These are phyloP conservation scores for Trifolium repens DNA, from an alignment of 306 rosid species.

Conservation along the genomic window DNA sequence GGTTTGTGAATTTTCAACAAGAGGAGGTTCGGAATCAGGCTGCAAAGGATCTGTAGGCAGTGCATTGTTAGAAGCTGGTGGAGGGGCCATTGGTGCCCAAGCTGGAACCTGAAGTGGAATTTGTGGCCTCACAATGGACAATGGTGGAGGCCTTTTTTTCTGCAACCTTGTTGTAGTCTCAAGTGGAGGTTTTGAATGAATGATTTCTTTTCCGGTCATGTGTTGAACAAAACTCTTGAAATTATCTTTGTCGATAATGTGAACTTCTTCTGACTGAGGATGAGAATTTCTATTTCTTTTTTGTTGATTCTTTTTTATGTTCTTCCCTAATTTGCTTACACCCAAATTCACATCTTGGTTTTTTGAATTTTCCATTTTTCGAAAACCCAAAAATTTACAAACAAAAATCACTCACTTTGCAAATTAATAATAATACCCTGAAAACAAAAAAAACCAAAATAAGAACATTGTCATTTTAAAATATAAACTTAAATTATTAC, in stretches of 20 bases:
- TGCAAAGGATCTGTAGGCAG: not conserved
- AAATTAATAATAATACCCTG: not conserved
- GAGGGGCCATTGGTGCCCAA: not conserved
- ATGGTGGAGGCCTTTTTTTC: constrained; percentile 77
- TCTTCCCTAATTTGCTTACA: not conserved
- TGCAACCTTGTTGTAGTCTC: constrained; percentile 61
- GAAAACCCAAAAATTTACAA: not conserved
- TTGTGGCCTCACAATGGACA: constrained; percentile 9
- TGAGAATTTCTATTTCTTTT: constrained; percentile 28
- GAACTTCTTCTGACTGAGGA: not conserved
- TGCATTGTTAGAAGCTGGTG: not conserved
- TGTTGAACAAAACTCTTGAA: constrained; percentile 79
- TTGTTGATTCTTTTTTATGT: constrained; percentile 51
- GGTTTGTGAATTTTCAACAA: not conserved
- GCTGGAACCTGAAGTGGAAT: not conserved
- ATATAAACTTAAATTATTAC: no score
- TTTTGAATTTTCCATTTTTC: not conserved
- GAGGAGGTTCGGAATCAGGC: not conserved
- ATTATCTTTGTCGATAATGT: constrained; percentile 54
- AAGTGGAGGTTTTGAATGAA: constrained; percentile 45
- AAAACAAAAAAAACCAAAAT: no score
- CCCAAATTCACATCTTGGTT: not conserved
- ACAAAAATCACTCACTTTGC: not conserved
- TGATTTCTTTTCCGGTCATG: constrained; percentile 54
- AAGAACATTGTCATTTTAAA: no score